A percentile compares a stretch with the other conserved stretches of the same genome.
Evolutionary conservation across 495 filamentous ascomycete genomes (phyloP).

Genomic region (Neurospora tetraspora): DNA sequence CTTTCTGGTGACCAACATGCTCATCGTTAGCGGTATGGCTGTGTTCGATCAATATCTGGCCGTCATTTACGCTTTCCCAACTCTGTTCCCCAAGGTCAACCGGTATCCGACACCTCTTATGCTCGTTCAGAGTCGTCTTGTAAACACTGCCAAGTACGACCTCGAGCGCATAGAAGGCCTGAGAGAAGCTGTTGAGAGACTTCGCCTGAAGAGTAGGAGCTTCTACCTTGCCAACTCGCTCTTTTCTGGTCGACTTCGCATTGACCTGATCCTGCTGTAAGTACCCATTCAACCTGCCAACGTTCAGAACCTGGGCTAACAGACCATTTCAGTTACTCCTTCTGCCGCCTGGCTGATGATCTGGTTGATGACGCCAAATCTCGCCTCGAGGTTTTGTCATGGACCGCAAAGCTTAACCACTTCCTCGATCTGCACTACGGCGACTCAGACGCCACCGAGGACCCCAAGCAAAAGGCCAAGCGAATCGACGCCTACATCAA

Average conservation of each 20-base stretch:
- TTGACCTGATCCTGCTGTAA: constrained; percentile 52
- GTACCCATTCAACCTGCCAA: constrained; percentile 2
- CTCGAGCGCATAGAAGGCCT: constrained; percentile 43
- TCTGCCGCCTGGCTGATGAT: constrained; percentile 62
- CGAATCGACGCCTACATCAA: constrained; percentile 24
- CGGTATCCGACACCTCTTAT: constrained; percentile 33
- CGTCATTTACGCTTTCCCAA: constrained; percentile 44
- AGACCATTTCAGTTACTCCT: constrained; percentile 44
- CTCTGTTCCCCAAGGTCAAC: constrained; percentile 32
- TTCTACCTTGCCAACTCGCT: constrained; percentile 58
- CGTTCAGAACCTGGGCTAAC: constrained; percentile 5
- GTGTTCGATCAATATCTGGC: constrained; percentile 54
- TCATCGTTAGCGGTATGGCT: constrained; percentile 56
- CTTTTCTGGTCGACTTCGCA: constrained; percentile 52
- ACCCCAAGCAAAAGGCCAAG: not conserved
- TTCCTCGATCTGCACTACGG: constrained; percentile 38
- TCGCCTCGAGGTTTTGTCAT: constrained; percentile 32
- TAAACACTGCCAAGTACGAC: constrained; percentile 35
- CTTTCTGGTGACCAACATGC: constrained; percentile 53
- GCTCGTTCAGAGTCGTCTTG: constrained; percentile 36
- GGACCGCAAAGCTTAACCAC: constrained; percentile 41
- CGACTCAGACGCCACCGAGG: not conserved
- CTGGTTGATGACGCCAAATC: constrained; percentile 49
- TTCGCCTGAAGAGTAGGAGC: constrained; percentile 52
- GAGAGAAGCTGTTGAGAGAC: constrained; percentile 39